These are phyloP conservation scores for Penicillium crustosum DNA, from an alignment of 2,329 filamentous ascomycete species.

Conservation along the genomic window DNA sequence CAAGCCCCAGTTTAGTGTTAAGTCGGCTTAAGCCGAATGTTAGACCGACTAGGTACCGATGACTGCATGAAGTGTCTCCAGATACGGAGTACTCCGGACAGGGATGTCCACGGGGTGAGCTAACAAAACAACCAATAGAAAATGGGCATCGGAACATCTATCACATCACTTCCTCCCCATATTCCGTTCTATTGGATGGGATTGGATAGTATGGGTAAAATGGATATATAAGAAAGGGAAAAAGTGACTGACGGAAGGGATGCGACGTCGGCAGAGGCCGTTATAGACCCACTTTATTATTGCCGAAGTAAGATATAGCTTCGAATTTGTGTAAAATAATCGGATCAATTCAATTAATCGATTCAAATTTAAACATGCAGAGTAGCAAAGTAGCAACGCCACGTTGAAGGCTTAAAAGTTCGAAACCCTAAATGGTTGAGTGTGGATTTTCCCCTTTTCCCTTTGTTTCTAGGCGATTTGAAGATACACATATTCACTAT, in stretches of 20 bases:
- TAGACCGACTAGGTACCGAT: neutral
- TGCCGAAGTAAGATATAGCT: constrained; percentile 9
- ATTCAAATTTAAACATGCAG: neutral
- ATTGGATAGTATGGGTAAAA: neutral
- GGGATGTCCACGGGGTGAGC: neutral
- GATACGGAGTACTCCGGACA: neutral
- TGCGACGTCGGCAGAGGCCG: constrained; percentile 6
- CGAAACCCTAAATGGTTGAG: neutral
- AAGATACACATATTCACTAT: neutral
- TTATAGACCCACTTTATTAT: constrained; percentile 12
- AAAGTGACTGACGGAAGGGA: neutral
- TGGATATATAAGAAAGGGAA: neutral
- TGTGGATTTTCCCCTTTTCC: no score
- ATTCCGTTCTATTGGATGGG: neutral
- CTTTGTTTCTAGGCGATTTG: neutral
- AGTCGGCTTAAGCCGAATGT: constrained; percentile 6
- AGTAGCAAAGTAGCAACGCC: neutral
- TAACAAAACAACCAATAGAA: neutral
- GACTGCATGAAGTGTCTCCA: neutral
- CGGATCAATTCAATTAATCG: neutral
- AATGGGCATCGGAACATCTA: neutral
- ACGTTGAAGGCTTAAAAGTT: neutral
- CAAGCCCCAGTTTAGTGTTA: neutral
- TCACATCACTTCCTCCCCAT: neutral
- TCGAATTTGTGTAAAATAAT: neutral